phyloP scores from a whole-genome alignment of 805 yeast species.

The Teunomyces tritomae region DNA sequence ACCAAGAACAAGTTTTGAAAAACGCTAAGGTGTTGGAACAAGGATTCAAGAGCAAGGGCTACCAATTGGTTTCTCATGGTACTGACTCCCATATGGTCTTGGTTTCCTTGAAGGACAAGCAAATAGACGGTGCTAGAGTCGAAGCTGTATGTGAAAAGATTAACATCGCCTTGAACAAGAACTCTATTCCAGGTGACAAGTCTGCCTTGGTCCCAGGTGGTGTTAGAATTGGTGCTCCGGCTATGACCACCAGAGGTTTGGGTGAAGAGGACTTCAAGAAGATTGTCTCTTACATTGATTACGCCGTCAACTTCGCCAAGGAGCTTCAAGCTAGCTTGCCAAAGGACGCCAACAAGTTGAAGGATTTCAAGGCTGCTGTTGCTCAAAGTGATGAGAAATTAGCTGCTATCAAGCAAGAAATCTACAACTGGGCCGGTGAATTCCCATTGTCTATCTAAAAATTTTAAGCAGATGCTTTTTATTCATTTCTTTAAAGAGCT shows the following conservation, averaged over 20 bases:
- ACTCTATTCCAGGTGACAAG: conserved; percentile 94
- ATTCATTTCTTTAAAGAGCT: conserved; percentile 8
- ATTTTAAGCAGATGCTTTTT: neutral
- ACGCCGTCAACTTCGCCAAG: conserved; percentile 75
- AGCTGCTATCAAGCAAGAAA: conserved; percentile 67
- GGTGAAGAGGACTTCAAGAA: conserved; percentile 70
- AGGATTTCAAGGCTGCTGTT: conserved; percentile 88
- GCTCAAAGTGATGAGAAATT: conserved; percentile 67
- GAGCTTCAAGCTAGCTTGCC: conserved; percentile 78
- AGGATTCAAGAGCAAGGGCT: conserved; percentile 63
- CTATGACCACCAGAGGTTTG: conserved; percentile 97
- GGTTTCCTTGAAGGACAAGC: conserved; percentile 73
- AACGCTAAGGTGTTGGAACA: conserved; percentile 78
- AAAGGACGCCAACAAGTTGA: conserved; percentile 88
- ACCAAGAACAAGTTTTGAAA: conserved; percentile 78
- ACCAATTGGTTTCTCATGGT: conserved; percentile 83
- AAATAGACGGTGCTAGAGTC: conserved; percentile 93
- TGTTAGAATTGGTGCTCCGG: conserved; percentile 95
- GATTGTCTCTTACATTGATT: conserved; percentile 77
- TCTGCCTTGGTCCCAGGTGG: conserved; percentile 97
- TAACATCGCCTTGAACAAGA: conserved; percentile 94
- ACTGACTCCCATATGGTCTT: conserved; percentile 93
- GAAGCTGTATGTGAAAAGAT: conserved; percentile 86
- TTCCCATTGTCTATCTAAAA: conserved; percentile 55
- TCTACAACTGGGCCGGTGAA: conserved; percentile 87